A percentile compares a stretch with the other conserved stretches of the same genome.
Conservation (phyloP, 495 filamentous ascomycete genomes). For the Neurospora terricola region DNA sequence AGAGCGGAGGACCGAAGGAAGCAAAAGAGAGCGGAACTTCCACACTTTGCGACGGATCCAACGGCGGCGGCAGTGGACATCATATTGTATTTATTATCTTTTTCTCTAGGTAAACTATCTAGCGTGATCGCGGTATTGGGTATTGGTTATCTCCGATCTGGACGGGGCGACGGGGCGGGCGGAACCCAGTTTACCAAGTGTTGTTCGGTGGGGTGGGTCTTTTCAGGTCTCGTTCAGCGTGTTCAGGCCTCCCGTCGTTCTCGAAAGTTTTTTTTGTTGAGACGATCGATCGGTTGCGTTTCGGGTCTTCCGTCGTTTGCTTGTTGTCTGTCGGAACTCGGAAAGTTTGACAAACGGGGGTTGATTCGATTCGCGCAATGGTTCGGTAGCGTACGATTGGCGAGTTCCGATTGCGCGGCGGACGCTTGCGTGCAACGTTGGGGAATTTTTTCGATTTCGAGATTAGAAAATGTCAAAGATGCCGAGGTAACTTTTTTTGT, state of each 20-base stretch:
- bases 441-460: neutral
- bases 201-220: neutral
- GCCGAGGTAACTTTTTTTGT: neutral
- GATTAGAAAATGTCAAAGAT: neutral
- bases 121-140: neutral
- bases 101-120: neutral
- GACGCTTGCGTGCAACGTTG: neutral
- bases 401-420: neutral
- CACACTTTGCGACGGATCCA: constrained; percentile 18
- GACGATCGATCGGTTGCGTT: neutral
- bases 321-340: neutral
- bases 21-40: constrained; percentile 28
- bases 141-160: neutral
- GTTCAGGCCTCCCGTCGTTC: too few species aligned
- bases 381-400: neutral
- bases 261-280: neutral
- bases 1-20: constrained; percentile 26
- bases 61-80: neutral
- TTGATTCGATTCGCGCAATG: neutral
- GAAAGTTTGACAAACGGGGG: neutral
- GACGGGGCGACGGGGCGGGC: neutral
- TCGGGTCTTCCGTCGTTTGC: neutral
- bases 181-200: neutral
- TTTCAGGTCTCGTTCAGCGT: neutral
- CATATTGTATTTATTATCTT: neutral